These are phyloP conservation scores for Aspergillus felis DNA, from an alignment of 2,329 filamentous ascomycete species.

Conservation along the genomic window DNA sequence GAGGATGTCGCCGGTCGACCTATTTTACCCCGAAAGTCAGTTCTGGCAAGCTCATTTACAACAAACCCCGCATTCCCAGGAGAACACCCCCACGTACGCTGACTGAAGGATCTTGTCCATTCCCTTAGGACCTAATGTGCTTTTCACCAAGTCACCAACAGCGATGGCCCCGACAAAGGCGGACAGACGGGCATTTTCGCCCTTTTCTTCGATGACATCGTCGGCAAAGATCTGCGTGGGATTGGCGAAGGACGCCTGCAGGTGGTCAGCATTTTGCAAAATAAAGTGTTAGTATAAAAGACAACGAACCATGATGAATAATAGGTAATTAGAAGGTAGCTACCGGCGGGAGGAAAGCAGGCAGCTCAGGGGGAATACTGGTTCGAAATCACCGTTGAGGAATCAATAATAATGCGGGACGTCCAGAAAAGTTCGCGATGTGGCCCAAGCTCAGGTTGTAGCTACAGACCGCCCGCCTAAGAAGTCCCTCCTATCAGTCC, in stretches of 20 bases:
- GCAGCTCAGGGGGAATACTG: slow-evolving; percentile 16
- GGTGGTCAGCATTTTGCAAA: slow-evolving; percentile 8
- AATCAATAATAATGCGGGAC: slow-evolving; percentile 17
- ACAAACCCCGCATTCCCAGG: slow-evolving; percentile 13
- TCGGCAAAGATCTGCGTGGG: slow-evolving; percentile 98
- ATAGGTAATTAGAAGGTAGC: slow-evolving; percentile 10
- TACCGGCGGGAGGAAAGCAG: slow-evolving; percentile 13
- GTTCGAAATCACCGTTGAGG: slow-evolving; percentile 1
- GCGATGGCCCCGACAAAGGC: slow-evolving; percentile 98
- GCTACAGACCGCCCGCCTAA: slow-evolving; percentile 16
- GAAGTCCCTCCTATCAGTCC: not conserved
- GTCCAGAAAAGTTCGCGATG: slow-evolving; percentile 29
- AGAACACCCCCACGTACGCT: slow-evolving; percentile 59
- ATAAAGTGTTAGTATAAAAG: slow-evolving; percentile 1
- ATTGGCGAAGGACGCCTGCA: slow-evolving; percentile 51
- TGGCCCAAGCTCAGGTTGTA: slow-evolving; percentile 21
- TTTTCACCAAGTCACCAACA: slow-evolving; percentile 95
- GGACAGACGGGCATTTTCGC: slow-evolving; percentile 97
- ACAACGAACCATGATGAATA: slow-evolving; percentile 29
- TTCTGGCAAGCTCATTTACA: slow-evolving; percentile 6
- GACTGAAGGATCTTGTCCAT: slow-evolving; percentile 99
- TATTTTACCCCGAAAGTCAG: slow-evolving; percentile 32
- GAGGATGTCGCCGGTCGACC: slow-evolving; percentile 94
- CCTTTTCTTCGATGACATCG: slow-evolving; percentile 95
- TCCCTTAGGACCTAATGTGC: slow-evolving; percentile 92